Base-by-base conservation (phyloP, 371 early-diverging fungal species). In the Chytridium lagenaria region DNA sequence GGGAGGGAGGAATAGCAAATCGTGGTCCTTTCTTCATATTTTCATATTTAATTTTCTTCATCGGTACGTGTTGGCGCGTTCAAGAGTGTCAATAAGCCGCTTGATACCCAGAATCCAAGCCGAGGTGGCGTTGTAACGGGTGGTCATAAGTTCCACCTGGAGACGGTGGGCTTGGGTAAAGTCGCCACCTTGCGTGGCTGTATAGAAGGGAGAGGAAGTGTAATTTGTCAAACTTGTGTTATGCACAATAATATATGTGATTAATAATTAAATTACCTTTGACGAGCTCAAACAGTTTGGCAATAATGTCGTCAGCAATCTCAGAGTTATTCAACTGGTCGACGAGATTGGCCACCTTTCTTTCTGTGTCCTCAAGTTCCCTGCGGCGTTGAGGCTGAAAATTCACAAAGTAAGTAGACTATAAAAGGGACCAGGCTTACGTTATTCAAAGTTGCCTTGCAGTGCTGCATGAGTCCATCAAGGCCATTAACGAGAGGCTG, bases 301-400 rank as follows among this genome's bases (percentile, higher is more conserved):
- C 87, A 31, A 85, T 77, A 38, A 93, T 83, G 10, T 83, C 82
- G 5, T 76, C 76, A 0, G 86, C 83, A 19, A 93, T 79, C 64
- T 88, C 87, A 28, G 86, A 88, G 76, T 88, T 87, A 78, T 93
- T 93, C 86, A 95, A 76, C 78, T 86, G 85, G 75, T 94, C 94
- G 77, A 92, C 91, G 50, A 95, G 75, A 10, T 79, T 77, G 44
- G 87, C 84, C 49, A 94, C 68, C 34, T 91, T 86, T 71, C 90
- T 90, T 63, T 92, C 92, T 2, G 91, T 87, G 69, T 94, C 94
- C 59, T 91, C 91, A 72, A 90, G 80, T 59, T 90, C 84, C 59
- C 87, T 84, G 76, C 88, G 89, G 74, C 91, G 88, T 30, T 82
- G 84, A n/a, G 92, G 89, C 84, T 89, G 80, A 50, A n/a, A n/a